Evolutionary conservation across 163 green algal species (phyloP).

Genomic region (Chlorella variabilis): DNA sequence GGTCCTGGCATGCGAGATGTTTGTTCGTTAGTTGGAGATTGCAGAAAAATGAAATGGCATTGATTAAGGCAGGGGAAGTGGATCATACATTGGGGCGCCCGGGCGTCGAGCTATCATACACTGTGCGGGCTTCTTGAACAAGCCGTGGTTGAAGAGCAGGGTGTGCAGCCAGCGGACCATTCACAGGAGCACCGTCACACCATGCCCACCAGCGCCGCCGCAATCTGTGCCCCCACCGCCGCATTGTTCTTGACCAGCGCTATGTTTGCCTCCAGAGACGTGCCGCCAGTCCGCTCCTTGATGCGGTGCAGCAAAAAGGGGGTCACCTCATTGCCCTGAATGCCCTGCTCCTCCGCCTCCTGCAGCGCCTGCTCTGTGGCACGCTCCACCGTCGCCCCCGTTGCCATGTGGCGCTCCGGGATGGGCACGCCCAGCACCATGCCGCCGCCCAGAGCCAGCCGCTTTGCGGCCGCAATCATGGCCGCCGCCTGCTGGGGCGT

Average conservation of each 20-base stretch:
- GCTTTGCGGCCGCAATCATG: constrained; percentile 59
- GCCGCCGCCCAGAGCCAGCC: constrained; percentile 75
- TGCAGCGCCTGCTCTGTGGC: constrained; percentile 72
- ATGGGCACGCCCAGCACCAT: constrained; percentile 95
- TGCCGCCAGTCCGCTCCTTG: constrained; percentile 82
- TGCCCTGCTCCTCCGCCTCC: constrained; percentile 58
- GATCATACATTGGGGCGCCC: too few relatives aligned
- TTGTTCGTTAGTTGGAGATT: too few relatives aligned
- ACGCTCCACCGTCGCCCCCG: constrained; percentile 72
- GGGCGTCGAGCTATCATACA: too few relatives aligned
- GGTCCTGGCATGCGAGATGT: too few relatives aligned
- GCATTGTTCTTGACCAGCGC: constrained; percentile 97
- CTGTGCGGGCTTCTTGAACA: too few relatives aligned
- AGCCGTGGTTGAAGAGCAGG: not conserved
- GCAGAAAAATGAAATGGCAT: too few relatives aligned
- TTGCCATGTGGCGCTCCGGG: constrained; percentile 72
- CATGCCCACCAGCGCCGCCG: constrained; percentile 43
- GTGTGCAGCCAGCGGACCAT: too few relatives aligned
- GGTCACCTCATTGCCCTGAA: constrained; percentile 76
- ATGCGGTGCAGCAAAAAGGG: constrained; percentile 94
- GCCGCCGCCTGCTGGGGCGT: constrained; percentile 61
- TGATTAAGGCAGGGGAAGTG: too few relatives aligned
- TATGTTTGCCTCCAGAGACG: constrained; percentile 91
- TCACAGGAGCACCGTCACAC: not conserved
- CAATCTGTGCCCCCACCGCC: constrained; percentile 77